Conservation (phyloP, 139 green algal species). For the Picochlorum sp. region DNA sequence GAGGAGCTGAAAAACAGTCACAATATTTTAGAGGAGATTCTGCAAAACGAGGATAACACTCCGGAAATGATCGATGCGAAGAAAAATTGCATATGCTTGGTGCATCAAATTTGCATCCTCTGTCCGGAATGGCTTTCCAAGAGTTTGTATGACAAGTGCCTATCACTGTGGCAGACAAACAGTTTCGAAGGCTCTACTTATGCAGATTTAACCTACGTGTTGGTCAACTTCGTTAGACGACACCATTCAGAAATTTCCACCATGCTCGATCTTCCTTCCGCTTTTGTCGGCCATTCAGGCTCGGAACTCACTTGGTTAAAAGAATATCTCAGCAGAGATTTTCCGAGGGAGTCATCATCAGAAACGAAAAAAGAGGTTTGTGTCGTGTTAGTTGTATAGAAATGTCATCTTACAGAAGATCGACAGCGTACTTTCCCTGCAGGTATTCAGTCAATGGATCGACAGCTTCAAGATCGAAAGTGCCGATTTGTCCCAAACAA, state of each 20-base stretch:
- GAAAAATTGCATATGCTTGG: slow-evolving; percentile 68
- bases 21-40: neutral
- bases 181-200: neutral
- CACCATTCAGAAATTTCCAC: neutral
- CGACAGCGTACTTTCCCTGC: neutral
- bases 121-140: slow-evolving; percentile 58
- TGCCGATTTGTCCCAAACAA: slow-evolving; percentile 13
- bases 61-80: slow-evolving; percentile 18
- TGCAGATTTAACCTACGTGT: neutral
- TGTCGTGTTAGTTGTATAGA: neutral
- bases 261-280: neutral
- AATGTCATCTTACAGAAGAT: neutral
- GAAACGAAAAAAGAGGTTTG: neutral
- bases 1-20: slow-evolving; percentile 45
- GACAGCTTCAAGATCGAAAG: neutral
- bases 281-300: neutral
- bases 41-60: slow-evolving; percentile 1
- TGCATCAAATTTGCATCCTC: slow-evolving; percentile 67
- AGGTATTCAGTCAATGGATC: slow-evolving; percentile 18
- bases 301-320: neutral
- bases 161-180: neutral
- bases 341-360: neutral
- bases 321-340: neutral
- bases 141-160: neutral
- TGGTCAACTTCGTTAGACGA: neutral